These are phyloP conservation scores for Salix dunnii DNA, from an alignment of 345 rosid genomes.

Conservation along the genomic window DNA sequence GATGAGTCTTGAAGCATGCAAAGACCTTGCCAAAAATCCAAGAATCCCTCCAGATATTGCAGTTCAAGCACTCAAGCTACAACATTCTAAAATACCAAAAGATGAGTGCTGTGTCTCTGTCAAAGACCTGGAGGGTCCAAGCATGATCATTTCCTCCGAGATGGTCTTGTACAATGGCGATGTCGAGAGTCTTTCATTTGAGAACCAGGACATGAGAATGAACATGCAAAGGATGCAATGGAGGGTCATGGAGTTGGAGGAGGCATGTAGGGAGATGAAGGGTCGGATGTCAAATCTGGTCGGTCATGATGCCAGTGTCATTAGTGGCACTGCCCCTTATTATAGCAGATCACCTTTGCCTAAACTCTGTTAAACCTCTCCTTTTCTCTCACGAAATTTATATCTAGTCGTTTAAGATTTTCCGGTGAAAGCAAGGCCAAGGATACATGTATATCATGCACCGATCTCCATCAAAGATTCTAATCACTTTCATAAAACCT, in stretches of 20 bases:
- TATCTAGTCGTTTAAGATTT: background rate
- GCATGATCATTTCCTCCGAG: background rate
- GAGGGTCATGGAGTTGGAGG: constrained; percentile 56
- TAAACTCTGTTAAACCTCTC: constrained; percentile 46
- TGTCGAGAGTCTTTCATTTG: constrained; percentile 29
- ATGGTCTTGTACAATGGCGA: background rate
- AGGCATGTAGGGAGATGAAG: constrained; percentile 51
- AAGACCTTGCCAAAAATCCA: constrained; percentile 75
- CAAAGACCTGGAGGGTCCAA: background rate
- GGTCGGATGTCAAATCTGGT: constrained; percentile 51
- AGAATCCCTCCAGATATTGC: constrained; percentile 72
- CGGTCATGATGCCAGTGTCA: constrained; percentile 23
- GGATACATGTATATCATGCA: background rate
- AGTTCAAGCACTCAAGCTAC: constrained; percentile 64
- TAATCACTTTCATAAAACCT: background rate
- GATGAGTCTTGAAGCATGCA: constrained; percentile 64
- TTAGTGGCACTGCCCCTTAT: constrained; percentile 5
- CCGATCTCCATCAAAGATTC: background rate
- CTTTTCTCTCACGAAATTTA: background rate
- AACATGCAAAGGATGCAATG: constrained; percentile 44
- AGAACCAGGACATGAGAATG: constrained; percentile 30
- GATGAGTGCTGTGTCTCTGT: background rate
- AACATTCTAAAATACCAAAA: constrained; percentile 21
- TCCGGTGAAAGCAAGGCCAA: background rate
- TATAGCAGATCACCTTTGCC: constrained; percentile 32